Percentiles rank a stretch among this genome's conserved stretches.
These are phyloP conservation scores for Jaapia argillacea DNA, from an alignment of 768 basidiomycete species.

Conservation along the genomic window DNA sequence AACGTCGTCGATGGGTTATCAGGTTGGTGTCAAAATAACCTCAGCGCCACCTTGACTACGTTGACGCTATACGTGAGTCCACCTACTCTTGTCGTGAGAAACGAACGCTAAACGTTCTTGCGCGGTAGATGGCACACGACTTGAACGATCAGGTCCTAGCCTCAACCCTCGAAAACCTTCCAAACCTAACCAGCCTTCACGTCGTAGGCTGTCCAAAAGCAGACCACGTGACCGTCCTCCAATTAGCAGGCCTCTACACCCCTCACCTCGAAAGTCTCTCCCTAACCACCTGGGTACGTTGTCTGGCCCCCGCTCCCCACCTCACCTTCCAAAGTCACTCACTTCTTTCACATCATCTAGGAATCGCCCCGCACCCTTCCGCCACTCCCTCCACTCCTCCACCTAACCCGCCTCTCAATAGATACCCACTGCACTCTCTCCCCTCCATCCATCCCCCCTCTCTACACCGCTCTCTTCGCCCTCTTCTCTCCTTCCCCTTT, in stretches of 20 bases:
- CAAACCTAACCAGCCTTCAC: constrained; percentile 47
- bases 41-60: constrained; percentile 35
- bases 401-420: constrained; percentile 41
- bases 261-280: constrained; percentile 53
- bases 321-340: constrained; percentile 2
- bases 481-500: constrained; percentile 27
- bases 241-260: constrained; percentile 29
- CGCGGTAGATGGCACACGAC: constrained; percentile 42
- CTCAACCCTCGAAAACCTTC: constrained; percentile 35
- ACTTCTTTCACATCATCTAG: constrained; percentile 15
- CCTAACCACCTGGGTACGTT: constrained; percentile 46
- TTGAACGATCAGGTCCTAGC: constrained; percentile 44
- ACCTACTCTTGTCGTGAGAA: not conserved
- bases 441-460: constrained; percentile 15
- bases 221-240: constrained; percentile 40
- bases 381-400: constrained; percentile 25
- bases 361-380: constrained; percentile 19
- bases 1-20: constrained; percentile 50
- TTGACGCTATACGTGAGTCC: constrained; percentile 52
- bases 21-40: constrained; percentile 29
- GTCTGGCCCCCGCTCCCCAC: too few relatives aligned
- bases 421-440: constrained; percentile 31
- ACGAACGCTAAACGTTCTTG: constrained; percentile 2
- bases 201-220: constrained; percentile 50
- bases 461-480: constrained; percentile 21